Percentiles rank a stretch among this genome's conserved stretches.
Evolutionary conservation across 2,329 filamentous ascomycete species (phyloP).

Genomic region (Colletotrichum sp.): DNA sequence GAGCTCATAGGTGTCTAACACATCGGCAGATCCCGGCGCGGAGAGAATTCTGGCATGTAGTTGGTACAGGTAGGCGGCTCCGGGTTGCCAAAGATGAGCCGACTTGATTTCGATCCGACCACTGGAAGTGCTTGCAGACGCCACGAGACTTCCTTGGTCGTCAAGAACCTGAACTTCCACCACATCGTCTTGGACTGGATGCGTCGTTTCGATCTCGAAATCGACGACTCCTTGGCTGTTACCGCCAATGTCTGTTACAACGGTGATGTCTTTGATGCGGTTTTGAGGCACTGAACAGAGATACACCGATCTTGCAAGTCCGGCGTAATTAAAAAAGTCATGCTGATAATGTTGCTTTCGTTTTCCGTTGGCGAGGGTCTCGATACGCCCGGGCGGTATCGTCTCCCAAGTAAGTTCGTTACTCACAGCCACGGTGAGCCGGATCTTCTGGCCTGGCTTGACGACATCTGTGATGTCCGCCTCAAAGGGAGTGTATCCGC

Average conservation of each 20-base stretch:
- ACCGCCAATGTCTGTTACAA: conserved; percentile 24
- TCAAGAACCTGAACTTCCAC: not conserved
- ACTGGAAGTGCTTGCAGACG: not conserved
- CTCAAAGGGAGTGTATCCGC: conserved; percentile 32
- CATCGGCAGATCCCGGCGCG: not conserved
- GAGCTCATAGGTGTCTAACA: conserved; percentile 24
- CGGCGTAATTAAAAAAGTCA: conserved; percentile 34
- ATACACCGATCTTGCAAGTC: conserved; percentile 30
- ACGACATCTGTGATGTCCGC: conserved; percentile 26
- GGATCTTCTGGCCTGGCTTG: conserved; percentile 24
- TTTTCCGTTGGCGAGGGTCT: conserved; percentile 19
- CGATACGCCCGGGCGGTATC: conserved; percentile 27
- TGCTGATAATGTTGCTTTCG: conserved; percentile 29
- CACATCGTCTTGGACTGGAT: conserved; percentile 3
- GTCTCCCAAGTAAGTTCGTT: conserved; percentile 32
- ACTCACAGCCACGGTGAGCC: conserved; percentile 32
- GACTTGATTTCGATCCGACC: conserved; percentile 22
- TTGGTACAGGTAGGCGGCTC: conserved; percentile 30
- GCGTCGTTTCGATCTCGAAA: conserved; percentile 10
- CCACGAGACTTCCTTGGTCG: not conserved
- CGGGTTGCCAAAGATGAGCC: conserved; percentile 28
- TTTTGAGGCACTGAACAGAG: conserved; percentile 26
- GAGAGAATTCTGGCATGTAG: conserved; percentile 23
- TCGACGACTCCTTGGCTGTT: conserved; percentile 2
- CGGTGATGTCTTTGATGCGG: conserved; percentile 26